Conservation (phyloP, 441 rosid species). For the Flueggea neowawraea region DNA sequence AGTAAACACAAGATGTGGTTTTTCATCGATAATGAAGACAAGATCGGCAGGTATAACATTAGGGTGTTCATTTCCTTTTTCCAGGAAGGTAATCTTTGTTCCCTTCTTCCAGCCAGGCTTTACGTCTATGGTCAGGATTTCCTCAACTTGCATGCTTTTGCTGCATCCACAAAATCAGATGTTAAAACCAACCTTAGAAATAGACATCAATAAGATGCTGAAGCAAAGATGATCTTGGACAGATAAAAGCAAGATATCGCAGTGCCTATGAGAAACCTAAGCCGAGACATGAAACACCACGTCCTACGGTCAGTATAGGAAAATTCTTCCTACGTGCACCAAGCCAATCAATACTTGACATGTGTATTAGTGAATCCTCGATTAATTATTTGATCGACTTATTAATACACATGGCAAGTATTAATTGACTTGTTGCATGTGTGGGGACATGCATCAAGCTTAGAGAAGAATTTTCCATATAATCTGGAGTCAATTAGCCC, state of each 20-base stretch:
- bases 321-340: no score
- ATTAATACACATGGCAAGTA: no score
- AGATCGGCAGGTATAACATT: constrained; percentile 66
- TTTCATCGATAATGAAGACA: constrained; percentile 77
- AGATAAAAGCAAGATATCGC: no score
- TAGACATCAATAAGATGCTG: background rate
- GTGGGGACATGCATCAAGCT: no score
- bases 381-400: no score
- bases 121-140: constrained; percentile 63
- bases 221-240: background rate
- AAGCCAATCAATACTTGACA: no score
- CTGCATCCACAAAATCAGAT: constrained; percentile 28
- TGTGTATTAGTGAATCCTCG: no score
- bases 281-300: background rate
- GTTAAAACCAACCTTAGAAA: background rate
- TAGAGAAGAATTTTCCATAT: no score
- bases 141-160: constrained; percentile 61
- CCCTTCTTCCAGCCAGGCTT: constrained; percentile 97
- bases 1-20: constrained; percentile 64
- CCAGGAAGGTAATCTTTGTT: constrained; percentile 81
- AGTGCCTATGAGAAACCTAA: no score
- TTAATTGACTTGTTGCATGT: no score
- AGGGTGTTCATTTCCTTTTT: constrained; percentile 81
- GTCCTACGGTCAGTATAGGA: no score
- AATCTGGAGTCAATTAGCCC: no score